Evolutionary conservation across 176 grass and related monocot species (phyloP), one percentile per base, ranked within the genome.

Genomic region (Alopecurus myosuroides): DNA sequence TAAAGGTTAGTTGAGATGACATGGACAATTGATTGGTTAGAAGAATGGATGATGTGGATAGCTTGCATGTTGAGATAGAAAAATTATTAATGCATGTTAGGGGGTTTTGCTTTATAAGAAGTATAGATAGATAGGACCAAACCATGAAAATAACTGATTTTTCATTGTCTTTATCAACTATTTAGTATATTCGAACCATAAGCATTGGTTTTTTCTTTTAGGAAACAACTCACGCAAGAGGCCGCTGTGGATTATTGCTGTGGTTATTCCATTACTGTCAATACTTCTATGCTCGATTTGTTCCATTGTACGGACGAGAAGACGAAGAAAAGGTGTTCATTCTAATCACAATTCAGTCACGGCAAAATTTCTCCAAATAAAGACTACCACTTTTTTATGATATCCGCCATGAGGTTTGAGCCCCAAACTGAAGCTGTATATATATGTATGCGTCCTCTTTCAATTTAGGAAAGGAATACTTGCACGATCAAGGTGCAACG

Each of bases 201-300:
- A 35, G 36, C 0, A 20, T 9, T 9, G 6, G 8, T 5, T 66
- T 68, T 69, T 39, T 63, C 35, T 18, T 1, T 37, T 74, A 84
- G 81, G 52, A 15, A 39, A 13, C 81, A 35, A 35, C 17, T 35
- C 63, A 66, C 7, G 17, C 30, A 46, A 62, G 42, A 63, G 70
- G 34, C 46, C 17, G 29, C 28, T 84, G 12, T 84, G 52, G 81
- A 84, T 62, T 62, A 73, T 84, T 75, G 70, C 10, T 49, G 33
- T 63, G 31, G 55, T 22, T 9, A 14, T 20, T 81, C 31, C 77
- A 15, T 44, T 72, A 30, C n/a, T 80, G 56, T 7, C 67, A 50
- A 35, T 84, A 75, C 29, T 62, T 7, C 12, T 74, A 1, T 75
- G 81, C 12, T 74, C 17, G 13, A 36, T 63, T 0, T 12, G 18